Base-by-base conservation (phyloP, 257 asterid species). In the Agastache rugosa region DNA sequence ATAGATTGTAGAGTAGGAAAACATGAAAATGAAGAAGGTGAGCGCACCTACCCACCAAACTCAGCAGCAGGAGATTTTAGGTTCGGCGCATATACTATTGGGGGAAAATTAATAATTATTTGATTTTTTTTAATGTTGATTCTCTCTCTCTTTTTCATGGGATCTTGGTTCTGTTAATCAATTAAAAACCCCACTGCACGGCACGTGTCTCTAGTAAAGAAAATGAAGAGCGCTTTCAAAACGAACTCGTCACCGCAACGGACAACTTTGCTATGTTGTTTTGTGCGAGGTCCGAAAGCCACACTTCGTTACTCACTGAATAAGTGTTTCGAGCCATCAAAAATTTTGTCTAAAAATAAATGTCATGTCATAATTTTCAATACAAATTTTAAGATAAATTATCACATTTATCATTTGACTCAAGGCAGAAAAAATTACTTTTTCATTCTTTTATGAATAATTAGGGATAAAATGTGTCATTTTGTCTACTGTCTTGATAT, bases 21-120 rank as follows among this genome's bases (percentile, higher is more conserved):
- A 39, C 69, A 8, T 63, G 51, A 37, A 7, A 9, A 17, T 10
- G 51, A 63, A 64, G 70, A 22, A 10, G 69, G 51, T 9, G 69
- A 37, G 48, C 53, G 69, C 53, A 63, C 53, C 69, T 63, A 63
- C 69, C 69, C 69, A 63, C 69, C 69, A 63, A 63, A 37, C 10
- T 63, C 50, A 16, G 44, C 66, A 60, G 66, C 35, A 22, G 17
- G 5, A 11, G 65, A 12, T 27, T 60, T 60, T 60, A 60, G 66
- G 66, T 27, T 60, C 23, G 45, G 69, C 53, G 69, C 51, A 63
- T 63, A 63, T 63, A 5, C 48, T 37, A 35, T 35, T 37, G 25
- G 45, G 27, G 44, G 2, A 61, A 61, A 25, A 58, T 9, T 0
- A 11, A 6, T 48, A 15, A 16, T 27, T 31, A 7, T 11, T 11